A percentile compares a stretch with the other conserved stretches of the same genome.
Conservation (phyloP, 495 filamentous ascomycete genomes). For the Glarea lozoyensis region DNA sequence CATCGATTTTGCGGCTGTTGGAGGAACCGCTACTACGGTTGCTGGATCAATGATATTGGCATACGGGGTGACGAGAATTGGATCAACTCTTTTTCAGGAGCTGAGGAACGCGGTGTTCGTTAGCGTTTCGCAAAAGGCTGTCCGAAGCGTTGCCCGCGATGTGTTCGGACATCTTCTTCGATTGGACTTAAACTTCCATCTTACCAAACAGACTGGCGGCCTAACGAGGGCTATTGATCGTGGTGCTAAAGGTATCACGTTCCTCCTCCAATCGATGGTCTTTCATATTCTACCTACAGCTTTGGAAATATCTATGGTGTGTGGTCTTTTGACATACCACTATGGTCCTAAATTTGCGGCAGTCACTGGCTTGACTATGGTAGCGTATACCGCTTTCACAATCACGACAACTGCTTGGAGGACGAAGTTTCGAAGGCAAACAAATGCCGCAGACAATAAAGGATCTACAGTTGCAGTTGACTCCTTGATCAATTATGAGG, state of each 20-base stretch:
- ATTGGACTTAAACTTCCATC: slow-evolving; percentile 87
- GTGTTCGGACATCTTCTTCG: slow-evolving; percentile 87
- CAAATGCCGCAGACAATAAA: slow-evolving; percentile 92
- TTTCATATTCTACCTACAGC: slow-evolving; percentile 95
- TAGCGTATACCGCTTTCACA: slow-evolving; percentile 88
- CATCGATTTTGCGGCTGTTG: slow-evolving; percentile 73
- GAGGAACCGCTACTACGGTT: slow-evolving; percentile 78
- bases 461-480: slow-evolving; percentile 94
- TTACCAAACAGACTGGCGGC: slow-evolving; percentile 88
- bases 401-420: slow-evolving; percentile 93
- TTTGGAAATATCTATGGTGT: slow-evolving; percentile 89
- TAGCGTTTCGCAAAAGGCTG: slow-evolving; percentile 93
- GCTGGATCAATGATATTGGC: slow-evolving; percentile 89
- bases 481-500: slow-evolving; percentile 95
- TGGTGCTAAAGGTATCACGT: slow-evolving; percentile 96
- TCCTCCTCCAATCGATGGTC: slow-evolving; percentile 93
- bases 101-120: slow-evolving; percentile 93
- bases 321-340: slow-evolving; percentile 88
- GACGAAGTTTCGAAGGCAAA: slow-evolving; percentile 89
- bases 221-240: slow-evolving; percentile 91
- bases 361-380: slow-evolving; percentile 86
- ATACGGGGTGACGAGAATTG: slow-evolving; percentile 80
- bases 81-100: slow-evolving; percentile 82
- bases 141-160: slow-evolving; percentile 79
- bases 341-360: slow-evolving; percentile 87